Evolutionary conservation across 2,329 filamentous ascomycete genomes (phyloP), one percentile per base, ranked within the genome.

Genomic region (Pseudocercospora fuligena): DNA sequence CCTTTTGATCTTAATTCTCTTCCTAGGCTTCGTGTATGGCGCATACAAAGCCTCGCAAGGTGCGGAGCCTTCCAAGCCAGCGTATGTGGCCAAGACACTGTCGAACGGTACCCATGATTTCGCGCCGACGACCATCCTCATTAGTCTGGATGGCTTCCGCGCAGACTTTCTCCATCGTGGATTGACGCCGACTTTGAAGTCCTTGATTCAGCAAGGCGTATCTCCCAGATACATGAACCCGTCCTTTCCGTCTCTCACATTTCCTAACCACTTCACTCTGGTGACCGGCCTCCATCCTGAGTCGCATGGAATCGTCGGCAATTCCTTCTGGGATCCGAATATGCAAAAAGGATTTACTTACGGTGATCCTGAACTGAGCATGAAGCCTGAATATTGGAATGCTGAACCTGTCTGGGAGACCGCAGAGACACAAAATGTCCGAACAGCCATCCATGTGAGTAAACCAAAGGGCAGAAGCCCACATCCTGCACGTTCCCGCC

Each of bases 401-500:
- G 95, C 93, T 2, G 93, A 98, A 77, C 95, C 95, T 0, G 84
- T 99, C 31, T 99, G 95, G 95, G 90, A 91, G 27, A 96, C 94
- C 1, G 94, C 94, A 5, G 95, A 98, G 81, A 88, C 87, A 65
- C 90, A 93, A 72, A 91, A 91, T 5, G 84, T 96, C 33, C 87
- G 88, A 64, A 89, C 90, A 31, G 95, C 93, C 0, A 89, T 99
- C 27, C 95, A 99, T 78, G n/a, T n/a, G n/a, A n/a, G n/a, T n/a
- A n/a, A n/a, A n/a, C n/a, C n/a, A n/a, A n/a, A n/a, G n/a, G n/a
- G n/a, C n/a, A n/a, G n/a, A n/a, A n/a, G n/a, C n/a, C n/a, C n/a
- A n/a, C n/a, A n/a, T n/a, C n/a, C n/a, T n/a, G n/a, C n/a, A n/a
- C n/a, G n/a, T n/a, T n/a, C n/a, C n/a, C n/a, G n/a, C n/a, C n/a